A percentile compares a stretch with the other conserved stretches of the same genome.
Evolutionary conservation across 2,329 filamentous ascomycete species (phyloP).

Genomic region (Nannizziopsis barbatae): DNA sequence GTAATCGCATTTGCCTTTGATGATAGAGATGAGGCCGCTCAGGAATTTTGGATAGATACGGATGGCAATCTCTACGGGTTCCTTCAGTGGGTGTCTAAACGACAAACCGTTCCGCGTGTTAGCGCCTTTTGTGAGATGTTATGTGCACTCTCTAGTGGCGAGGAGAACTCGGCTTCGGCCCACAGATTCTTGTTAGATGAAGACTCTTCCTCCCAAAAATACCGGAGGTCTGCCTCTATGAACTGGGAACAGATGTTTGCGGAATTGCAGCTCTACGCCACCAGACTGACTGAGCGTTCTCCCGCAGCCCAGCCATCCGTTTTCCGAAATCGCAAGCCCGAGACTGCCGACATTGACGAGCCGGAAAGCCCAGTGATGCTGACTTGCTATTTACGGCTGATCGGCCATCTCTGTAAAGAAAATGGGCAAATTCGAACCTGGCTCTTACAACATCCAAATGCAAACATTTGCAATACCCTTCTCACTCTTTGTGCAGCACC

Average conservation of each 20-base stretch:
- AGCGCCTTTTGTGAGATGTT: slow-evolving; percentile 96
- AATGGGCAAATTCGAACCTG: slow-evolving; percentile 62
- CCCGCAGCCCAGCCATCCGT: slow-evolving; percentile 43
- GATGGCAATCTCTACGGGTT: slow-evolving; percentile 93
- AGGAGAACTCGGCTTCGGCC: slow-evolving; percentile 69
- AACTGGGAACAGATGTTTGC: slow-evolving; percentile 90
- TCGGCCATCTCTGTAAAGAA: slow-evolving; percentile 67
- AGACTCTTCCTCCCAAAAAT: slow-evolving; percentile 61
- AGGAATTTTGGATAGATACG: slow-evolving; percentile 81
- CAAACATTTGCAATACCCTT: slow-evolving; percentile 61
- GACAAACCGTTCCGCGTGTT: slow-evolving; percentile 89
- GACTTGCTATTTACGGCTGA: slow-evolving; percentile 80
- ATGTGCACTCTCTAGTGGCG: slow-evolving; percentile 71
- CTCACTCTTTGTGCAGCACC: slow-evolving; percentile 68
- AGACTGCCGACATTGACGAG: slow-evolving; percentile 63
- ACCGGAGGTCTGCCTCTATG: slow-evolving; percentile 70
- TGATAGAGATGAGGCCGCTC: slow-evolving; percentile 67
- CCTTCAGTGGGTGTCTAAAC: slow-evolving; percentile 88
- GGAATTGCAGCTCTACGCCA: slow-evolving; percentile 75
- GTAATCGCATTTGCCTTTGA: slow-evolving; percentile 90
- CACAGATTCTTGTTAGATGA: slow-evolving; percentile 83
- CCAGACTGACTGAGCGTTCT: slow-evolving; percentile 64
- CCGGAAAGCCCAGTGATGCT: slow-evolving; percentile 95
- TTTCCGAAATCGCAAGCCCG: slow-evolving; percentile 50
- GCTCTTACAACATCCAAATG: slow-evolving; percentile 56